Base-by-base conservation (phyloP, 164 flowering plant genomes). In the Stephania yunnanensis region DNA sequence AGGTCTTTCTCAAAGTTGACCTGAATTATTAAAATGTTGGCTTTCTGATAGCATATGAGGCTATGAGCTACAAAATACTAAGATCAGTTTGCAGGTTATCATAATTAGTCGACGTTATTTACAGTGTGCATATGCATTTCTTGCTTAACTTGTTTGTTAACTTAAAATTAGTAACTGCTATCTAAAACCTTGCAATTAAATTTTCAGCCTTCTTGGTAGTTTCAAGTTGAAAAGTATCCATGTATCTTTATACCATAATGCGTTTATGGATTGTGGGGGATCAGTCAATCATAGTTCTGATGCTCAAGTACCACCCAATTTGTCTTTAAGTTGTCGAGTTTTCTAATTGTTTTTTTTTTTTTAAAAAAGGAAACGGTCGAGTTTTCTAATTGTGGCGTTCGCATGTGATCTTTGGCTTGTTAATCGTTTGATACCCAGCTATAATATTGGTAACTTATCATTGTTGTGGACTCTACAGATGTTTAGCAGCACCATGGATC, bases 401-500 rank as follows among this genome's bases (percentile, higher is more conserved):
- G 42, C 42, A 36, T 36, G 42, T 36, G 42, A 36, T 4, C 8
- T 58, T 20, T 58, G 65, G n/a, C 3, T 58, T 36, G 3, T 58
- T 58, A 9, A 50, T 58, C 15, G 65, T 13, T n/a, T 17, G n/a
- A 58, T 7, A 13, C 65, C 65, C 15, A 3, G 22, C 66, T 5
- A n/a, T 4, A 1, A 17, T 58, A 58, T 58, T 58, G 64, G n/a
- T 2, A 58, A 58, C n/a, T 73, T 44, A 73, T 2, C 19, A 66
- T 68, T 44, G 50, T 17, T 52, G 29, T 79, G 20, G 46, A 29
- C 71, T 73, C 45, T 63, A 30, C 82, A 87, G 92, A 82, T 84
- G 53, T 74, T 84, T 52, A 46, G 64, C 1, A 76, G 74, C 70
- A 45, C 30, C 44, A 79, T 53, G 10, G 78, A 77, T 71, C 78